A percentile compares a stretch with the other conserved stretches of the same genome.
phyloP scores from a whole-genome alignment of 1,284 basidiomycete species.

The Sphagnurus paluster region DNA sequence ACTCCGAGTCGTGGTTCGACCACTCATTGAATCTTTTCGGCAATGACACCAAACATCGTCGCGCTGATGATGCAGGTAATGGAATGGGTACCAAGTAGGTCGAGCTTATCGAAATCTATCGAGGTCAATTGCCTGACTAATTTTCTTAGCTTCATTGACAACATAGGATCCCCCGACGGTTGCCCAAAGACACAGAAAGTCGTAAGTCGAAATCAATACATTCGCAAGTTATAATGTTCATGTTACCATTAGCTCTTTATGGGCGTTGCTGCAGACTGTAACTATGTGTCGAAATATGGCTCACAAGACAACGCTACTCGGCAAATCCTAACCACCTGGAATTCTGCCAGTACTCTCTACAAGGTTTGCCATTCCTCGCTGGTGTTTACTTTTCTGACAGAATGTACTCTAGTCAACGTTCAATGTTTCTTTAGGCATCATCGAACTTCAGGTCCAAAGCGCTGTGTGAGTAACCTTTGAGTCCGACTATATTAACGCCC shows the following conservation, averaged over 20 bases:
- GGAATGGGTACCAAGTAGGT: slow-evolving; percentile 55
- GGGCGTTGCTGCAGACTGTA: slow-evolving; percentile 90
- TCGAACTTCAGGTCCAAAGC: slow-evolving; percentile 74
- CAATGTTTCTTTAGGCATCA: slow-evolving; percentile 84
- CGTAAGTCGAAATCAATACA: slow-evolving; percentile 43
- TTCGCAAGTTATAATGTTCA: background rate
- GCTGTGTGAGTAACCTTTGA: slow-evolving; percentile 36
- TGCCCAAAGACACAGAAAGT: slow-evolving; percentile 78
- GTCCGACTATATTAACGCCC: slow-evolving; percentile 14
- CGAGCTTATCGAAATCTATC: slow-evolving; percentile 6
- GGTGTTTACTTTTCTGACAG: slow-evolving; percentile 1
- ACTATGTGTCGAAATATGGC: slow-evolving; percentile 67
- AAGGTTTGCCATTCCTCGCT: slow-evolving; percentile 41
- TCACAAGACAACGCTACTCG: slow-evolving; percentile 64
- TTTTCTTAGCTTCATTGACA: slow-evolving; percentile 57
- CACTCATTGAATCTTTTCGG: slow-evolving; percentile 36
- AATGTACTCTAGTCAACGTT: slow-evolving; percentile 58
- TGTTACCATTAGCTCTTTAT: slow-evolving; percentile 60
- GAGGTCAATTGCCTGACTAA: slow-evolving; percentile 10
- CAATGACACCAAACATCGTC: slow-evolving; percentile 36
- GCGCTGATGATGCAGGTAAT: slow-evolving; percentile 57
- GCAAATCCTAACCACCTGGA: slow-evolving; percentile 79
- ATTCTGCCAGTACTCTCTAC: slow-evolving; percentile 78
- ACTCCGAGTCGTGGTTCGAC: slow-evolving; percentile 24
- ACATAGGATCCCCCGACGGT: slow-evolving; percentile 68